Evolutionary conservation across 2,329 filamentous ascomycete genomes (phyloP).

Genomic region (Scedosporium minutisporum): DNA sequence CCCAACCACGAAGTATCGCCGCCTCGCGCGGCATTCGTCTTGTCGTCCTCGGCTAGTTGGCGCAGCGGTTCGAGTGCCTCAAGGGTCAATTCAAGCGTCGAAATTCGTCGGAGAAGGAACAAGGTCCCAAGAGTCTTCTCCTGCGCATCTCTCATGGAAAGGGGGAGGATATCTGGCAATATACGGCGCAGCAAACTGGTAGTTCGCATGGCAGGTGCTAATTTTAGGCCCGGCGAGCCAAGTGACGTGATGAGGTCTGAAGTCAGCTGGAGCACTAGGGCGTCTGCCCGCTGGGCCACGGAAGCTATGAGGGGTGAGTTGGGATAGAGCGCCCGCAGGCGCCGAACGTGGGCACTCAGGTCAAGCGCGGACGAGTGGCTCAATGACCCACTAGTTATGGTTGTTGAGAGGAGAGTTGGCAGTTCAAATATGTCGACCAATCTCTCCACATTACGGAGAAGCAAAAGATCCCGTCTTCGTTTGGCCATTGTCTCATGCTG

Average conservation of each 20-base stretch:
- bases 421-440: conserved; percentile 86
- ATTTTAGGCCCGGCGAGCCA: conserved; percentile 68
- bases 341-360: conserved; percentile 84
- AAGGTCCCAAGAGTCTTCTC: conserved; percentile 70
- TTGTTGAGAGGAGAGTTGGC: conserved; percentile 73
- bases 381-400: conserved; percentile 54
- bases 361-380: conserved; percentile 88
- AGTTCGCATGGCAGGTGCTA: conserved; percentile 82
- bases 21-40: background rate
- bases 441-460: conserved; percentile 80
- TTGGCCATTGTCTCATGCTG: conserved; percentile 61
- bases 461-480: conserved; percentile 68
- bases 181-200: conserved; percentile 85
- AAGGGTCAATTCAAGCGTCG: conserved; percentile 69
- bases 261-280: conserved; percentile 81
- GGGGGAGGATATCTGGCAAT: conserved; percentile 52
- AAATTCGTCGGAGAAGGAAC: conserved; percentile 78
- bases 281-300: conserved; percentile 68
- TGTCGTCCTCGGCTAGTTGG: conserved; percentile 84
- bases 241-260: conserved; percentile 72
- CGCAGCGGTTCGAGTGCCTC: conserved; percentile 76
- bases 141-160: conserved; percentile 19
- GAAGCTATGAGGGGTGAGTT: conserved; percentile 64
- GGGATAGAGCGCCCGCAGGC: conserved; percentile 74
- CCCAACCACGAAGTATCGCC: conserved; percentile 41